Percentiles rank a stretch among this genome's conserved stretches.
phyloP scores from a whole-genome alignment of 225 moss, liverwort and hornwort genomes.

The Polytrichum commune region DNA sequence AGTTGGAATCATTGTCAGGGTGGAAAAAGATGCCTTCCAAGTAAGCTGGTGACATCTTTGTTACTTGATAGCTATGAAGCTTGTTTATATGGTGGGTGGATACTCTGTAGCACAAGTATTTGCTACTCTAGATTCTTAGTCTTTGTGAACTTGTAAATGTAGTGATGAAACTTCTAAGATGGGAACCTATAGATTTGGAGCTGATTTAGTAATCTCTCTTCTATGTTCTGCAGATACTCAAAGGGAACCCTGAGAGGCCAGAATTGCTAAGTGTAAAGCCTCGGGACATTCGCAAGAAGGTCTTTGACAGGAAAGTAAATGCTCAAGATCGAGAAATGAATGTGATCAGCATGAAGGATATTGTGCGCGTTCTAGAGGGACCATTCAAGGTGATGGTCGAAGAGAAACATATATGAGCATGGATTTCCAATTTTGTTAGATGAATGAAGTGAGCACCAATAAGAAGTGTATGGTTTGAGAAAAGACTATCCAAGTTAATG shows the following conservation, averaged over 20 bases:
- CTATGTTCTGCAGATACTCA: slow-evolving; percentile 50
- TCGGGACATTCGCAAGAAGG: slow-evolving; percentile 80
- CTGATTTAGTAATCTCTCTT: no score
- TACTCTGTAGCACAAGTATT: no score
- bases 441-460: no score
- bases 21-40: slow-evolving; percentile 90
- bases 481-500: no score
- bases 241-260: slow-evolving; percentile 82
- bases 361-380: slow-evolving; percentile 84
- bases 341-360: slow-evolving; percentile 68
- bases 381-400: slow-evolving; percentile 58
- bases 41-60: slow-evolving; percentile 22
- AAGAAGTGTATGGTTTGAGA: no score
- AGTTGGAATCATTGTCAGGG: slow-evolving; percentile 87
- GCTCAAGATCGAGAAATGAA: slow-evolving; percentile 77
- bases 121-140: no score
- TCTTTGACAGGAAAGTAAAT: slow-evolving; percentile 67
- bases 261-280: slow-evolving; percentile 86
- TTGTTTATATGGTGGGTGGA: slow-evolving; percentile 1
- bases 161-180: no score
- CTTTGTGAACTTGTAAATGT: no score
- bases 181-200: no score
- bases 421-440: no score
- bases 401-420: no score
- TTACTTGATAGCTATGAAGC: slow-evolving; percentile 1